These are phyloP conservation scores for Durotheca rogersii DNA, from an alignment of 495 filamentous ascomycete species.

Conservation along the genomic window DNA sequence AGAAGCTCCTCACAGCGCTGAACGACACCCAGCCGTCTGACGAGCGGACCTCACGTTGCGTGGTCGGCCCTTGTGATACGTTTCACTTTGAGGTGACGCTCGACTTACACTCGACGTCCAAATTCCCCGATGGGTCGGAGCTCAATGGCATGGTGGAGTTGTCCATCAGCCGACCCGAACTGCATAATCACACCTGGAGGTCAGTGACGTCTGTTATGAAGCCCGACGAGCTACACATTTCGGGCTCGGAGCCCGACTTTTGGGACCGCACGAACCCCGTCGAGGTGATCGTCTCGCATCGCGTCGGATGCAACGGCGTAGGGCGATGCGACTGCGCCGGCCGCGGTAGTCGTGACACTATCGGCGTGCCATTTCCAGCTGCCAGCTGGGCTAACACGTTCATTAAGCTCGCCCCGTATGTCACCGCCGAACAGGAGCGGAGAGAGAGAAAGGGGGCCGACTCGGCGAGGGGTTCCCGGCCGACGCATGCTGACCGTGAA, in stretches of 20 bases:
- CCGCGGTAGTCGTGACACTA: constrained; percentile 37
- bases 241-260: constrained; percentile 34
- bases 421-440: constrained; percentile 37
- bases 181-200: constrained; percentile 51
- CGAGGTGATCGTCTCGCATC: constrained; percentile 41
- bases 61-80: constrained; percentile 49
- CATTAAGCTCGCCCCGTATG: constrained; percentile 47
- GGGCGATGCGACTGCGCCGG: constrained; percentile 35
- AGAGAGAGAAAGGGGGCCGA: constrained; percentile 27
- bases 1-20: constrained; percentile 40
- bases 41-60: constrained; percentile 32
- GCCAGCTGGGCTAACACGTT: constrained; percentile 50
- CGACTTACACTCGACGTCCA: constrained; percentile 45
- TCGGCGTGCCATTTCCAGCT: constrained; percentile 53
- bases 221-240: constrained; percentile 48
- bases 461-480: constrained; percentile 20
- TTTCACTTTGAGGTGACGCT: constrained; percentile 54
- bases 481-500: constrained; percentile 32
- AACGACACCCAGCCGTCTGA: constrained; percentile 37
- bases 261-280: constrained; percentile 38
- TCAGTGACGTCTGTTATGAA: constrained; percentile 50
- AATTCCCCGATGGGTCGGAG: constrained; percentile 49
- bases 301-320: constrained; percentile 39
- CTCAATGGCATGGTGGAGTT: constrained; percentile 53
- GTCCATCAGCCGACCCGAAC: constrained; percentile 44